These are phyloP conservation scores for Stephanodiscus minutulus DNA, from an alignment of 108 stramenopile genomes.

Conservation along the genomic window DNA sequence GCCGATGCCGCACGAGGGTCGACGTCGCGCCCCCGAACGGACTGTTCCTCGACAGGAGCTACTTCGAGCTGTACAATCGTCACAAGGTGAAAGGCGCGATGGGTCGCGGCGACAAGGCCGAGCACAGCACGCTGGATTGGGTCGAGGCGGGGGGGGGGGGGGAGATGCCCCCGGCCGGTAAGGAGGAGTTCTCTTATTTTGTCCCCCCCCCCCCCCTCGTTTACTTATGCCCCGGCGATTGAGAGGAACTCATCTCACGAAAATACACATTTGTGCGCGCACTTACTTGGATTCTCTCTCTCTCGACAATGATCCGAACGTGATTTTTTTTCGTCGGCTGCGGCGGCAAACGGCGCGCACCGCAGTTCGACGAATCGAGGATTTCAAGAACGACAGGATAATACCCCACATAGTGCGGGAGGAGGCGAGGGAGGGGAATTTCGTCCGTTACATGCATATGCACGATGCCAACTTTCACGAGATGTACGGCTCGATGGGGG, in stretches of 20 bases:
- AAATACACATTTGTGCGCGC: no score
- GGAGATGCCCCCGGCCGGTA: slow-evolving; percentile 28
- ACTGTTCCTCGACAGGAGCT: slow-evolving; percentile 85
- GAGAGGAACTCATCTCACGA: no score
- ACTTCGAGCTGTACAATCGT: slow-evolving; percentile 74
- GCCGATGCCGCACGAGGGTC: slow-evolving; percentile 49
- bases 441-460: slow-evolving; percentile 71
- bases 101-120: slow-evolving; percentile 36
- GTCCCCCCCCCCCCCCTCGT: no score
- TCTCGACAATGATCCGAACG: not conserved
- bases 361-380: slow-evolving; percentile 61
- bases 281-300: no score
- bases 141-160: slow-evolving; percentile 34
- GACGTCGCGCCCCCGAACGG: slow-evolving; percentile 86
- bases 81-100: slow-evolving; percentile 54
- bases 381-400: slow-evolving; percentile 73
- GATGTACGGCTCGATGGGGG: not conserved
- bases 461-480: slow-evolving; percentile 49
- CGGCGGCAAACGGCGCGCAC: no score
- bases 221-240: no score
- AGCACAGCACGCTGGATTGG: slow-evolving; percentile 58
- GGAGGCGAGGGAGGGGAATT: slow-evolving; percentile 79
- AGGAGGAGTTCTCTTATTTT: not conserved
- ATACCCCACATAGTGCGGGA: slow-evolving; percentile 81
- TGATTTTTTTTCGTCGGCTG: slow-evolving; percentile 8